phyloP scores from a whole-genome alignment of 306 rosid species.

The Begonia masoniana region DNA sequence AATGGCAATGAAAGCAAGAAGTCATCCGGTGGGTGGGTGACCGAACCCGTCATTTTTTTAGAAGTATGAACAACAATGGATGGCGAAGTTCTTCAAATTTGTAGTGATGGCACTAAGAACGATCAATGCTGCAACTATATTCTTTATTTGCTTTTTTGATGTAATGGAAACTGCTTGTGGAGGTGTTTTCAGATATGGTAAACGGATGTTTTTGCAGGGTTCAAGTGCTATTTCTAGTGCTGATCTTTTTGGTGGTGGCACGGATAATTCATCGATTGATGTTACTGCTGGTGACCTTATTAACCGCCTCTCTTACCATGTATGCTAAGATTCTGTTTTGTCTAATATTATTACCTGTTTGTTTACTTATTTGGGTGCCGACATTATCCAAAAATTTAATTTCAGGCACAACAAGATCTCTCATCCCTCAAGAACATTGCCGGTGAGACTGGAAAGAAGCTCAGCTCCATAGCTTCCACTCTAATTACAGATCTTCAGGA shows the following conservation, averaged over 20 bases:
- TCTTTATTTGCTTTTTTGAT: conserved; percentile 9
- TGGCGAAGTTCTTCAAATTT: too few relatives aligned
- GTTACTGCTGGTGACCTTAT: conserved; percentile 48
- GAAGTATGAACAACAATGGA: too few relatives aligned
- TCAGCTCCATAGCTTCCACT: conserved; percentile 66
- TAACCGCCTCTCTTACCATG: conserved; percentile 70
- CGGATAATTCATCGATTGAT: conserved; percentile 44
- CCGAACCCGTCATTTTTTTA: too few relatives aligned
- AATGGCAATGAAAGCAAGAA: too few relatives aligned
- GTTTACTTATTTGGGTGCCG: too few relatives aligned
- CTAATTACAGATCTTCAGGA: conserved; percentile 82
- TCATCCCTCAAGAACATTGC: conserved; percentile 76
- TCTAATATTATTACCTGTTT: too few relatives aligned
- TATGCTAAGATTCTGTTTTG: conserved; percentile 2
- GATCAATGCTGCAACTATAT: background rate
- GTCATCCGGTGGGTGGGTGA: too few relatives aligned
- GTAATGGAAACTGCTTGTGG: background rate
- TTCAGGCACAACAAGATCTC: conserved; percentile 79
- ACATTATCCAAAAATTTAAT: too few relatives aligned
- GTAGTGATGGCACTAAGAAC: too few relatives aligned
- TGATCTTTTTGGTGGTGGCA: conserved; percentile 57
- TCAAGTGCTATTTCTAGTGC: conserved; percentile 83
- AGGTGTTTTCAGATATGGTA: background rate
- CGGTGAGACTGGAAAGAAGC: conserved; percentile 91
- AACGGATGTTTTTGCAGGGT: conserved; percentile 29